Conservation (phyloP, 495 filamentous ascomycete species). For the Evernia prunastri region DNA sequence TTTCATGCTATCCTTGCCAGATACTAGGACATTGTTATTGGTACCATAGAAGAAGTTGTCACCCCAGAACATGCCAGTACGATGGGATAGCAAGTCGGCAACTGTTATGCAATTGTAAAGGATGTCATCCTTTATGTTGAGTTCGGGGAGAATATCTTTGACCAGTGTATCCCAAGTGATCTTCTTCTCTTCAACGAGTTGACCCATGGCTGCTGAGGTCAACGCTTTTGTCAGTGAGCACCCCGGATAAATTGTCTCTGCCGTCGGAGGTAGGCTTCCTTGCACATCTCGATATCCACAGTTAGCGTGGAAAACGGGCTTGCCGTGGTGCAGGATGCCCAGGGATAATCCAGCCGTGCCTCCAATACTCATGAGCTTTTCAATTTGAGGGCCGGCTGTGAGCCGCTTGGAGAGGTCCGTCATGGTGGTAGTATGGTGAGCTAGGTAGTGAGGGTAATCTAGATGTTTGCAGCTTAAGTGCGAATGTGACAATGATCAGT, state of each 20-base stretch:
- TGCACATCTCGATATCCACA: constrained; percentile 21
- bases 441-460: too few species aligned
- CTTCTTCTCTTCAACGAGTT: constrained; percentile 18
- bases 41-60: constrained; percentile 2
- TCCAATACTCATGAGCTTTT: constrained; percentile 17
- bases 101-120: constrained; percentile 12
- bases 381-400: constrained; percentile 9
- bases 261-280: constrained; percentile 5
- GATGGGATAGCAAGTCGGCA: constrained; percentile 18
- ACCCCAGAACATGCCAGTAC: constrained; percentile 18
- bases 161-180: constrained; percentile 20
- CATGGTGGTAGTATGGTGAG: too few species aligned
- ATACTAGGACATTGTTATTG: constrained; percentile 7
- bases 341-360: constrained; percentile 16
- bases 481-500: too few species aligned
- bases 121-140: constrained; percentile 3
- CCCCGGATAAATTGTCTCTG: constrained; percentile 19
- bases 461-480: too few species aligned
- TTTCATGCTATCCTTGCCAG: constrained; percentile 9
- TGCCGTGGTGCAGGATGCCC: constrained; percentile 15
- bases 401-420: not conserved
- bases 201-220: constrained; percentile 14
- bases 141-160: constrained; percentile 15
- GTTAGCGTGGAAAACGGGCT: constrained; percentile 12
- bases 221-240: constrained; percentile 21